Percentiles rank a stretch among this genome's conserved stretches.
Evolutionary conservation across 2,329 filamentous ascomycete genomes (phyloP).

Genomic region (Fusarium oligoseptatum): DNA sequence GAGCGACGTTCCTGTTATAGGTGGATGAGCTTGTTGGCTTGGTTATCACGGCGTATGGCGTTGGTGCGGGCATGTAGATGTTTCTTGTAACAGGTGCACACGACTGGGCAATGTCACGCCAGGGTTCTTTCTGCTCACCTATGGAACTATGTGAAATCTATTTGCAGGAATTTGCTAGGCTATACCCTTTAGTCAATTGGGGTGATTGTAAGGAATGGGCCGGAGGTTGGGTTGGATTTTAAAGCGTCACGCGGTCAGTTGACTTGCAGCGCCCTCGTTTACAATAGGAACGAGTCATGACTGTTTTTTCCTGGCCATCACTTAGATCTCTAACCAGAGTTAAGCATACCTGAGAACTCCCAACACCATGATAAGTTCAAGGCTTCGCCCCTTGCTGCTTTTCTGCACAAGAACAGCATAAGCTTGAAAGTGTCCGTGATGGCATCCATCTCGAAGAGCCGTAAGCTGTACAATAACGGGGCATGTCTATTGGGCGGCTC

Average conservation of each 20-base stretch:
- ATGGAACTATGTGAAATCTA: too few relatives aligned
- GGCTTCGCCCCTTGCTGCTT: neutral
- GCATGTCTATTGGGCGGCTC: neutral
- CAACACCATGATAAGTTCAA: neutral
- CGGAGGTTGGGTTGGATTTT: too few relatives aligned
- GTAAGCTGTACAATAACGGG: neutral
- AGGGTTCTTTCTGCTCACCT: too few relatives aligned
- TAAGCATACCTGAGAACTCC: neutral
- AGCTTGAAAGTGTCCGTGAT: neutral
- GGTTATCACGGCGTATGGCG: neutral
- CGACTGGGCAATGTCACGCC: too few relatives aligned
- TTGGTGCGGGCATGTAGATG: neutral
- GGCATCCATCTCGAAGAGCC: neutral
- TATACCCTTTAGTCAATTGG: too few relatives aligned
- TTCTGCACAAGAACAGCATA: neutral
- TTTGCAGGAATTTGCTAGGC: too few relatives aligned
- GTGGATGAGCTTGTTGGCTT: neutral
- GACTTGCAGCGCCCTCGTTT: neutral
- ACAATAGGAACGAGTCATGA: neutral
- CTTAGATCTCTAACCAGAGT: neutral
- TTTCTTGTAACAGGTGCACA: too few relatives aligned
- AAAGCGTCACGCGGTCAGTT: too few relatives aligned
- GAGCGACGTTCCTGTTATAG: neutral
- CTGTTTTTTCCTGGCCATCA: neutral
- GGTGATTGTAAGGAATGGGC: too few relatives aligned